Conservation (phyloP, 768 basidiomycete species). For the Russula ochroleuca region DNA sequence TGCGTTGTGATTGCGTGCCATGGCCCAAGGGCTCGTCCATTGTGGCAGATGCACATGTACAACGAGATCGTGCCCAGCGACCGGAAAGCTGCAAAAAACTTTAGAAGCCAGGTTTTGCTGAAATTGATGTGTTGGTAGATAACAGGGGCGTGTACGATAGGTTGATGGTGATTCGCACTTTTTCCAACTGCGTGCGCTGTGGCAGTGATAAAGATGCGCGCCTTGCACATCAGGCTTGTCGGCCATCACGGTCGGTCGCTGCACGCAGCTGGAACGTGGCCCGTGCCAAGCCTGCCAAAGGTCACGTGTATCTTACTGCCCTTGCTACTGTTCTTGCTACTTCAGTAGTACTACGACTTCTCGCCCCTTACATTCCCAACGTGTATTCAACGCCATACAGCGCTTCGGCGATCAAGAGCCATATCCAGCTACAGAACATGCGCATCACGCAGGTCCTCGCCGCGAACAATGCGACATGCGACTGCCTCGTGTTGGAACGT, state of each 20-base stretch:
- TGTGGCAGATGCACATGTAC: too few species aligned
- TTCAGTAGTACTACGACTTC: neutral
- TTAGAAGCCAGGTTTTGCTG: too few species aligned
- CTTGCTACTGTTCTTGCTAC: too few species aligned
- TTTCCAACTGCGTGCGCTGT: neutral
- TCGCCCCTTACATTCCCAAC: neutral
- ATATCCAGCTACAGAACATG: conserved; percentile 6
- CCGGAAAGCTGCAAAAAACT: too few species aligned
- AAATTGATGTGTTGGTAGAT: too few species aligned
- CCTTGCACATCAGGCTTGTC: conserved; percentile 4
- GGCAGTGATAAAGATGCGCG: too few species aligned
- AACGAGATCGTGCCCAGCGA: neutral
- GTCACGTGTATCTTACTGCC: neutral
- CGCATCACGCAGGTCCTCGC: conserved; percentile 15
- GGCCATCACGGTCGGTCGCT: neutral
- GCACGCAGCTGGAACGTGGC: neutral
- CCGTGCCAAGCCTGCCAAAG: neutral
- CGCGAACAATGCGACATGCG: conserved; percentile 19
- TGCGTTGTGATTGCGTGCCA: neutral
- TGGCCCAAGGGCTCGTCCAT: neutral
- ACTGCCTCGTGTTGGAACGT: conserved; percentile 18
- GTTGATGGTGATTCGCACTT: too few species aligned
- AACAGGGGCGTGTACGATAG: neutral
- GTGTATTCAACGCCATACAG: neutral
- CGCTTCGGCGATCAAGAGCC: conserved; percentile 6